Conservation (phyloP, 257 asterid species). For the Cordia subcordata region DNA sequence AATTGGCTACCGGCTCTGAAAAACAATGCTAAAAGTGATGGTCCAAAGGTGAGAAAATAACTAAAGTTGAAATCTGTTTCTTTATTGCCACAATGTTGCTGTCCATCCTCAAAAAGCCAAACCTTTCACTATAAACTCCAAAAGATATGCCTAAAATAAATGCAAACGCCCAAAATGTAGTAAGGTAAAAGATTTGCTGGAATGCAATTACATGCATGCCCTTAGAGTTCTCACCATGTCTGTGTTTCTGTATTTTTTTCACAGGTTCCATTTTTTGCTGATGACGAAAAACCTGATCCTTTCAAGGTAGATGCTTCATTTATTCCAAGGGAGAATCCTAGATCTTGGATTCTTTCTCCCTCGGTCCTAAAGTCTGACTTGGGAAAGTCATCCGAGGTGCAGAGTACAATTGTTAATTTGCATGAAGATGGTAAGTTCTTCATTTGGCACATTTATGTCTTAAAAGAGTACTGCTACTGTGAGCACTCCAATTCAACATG, state of each 20-base stretch:
- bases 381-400: slow-evolving; percentile 6
- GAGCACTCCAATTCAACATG: too few species aligned
- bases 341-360: slow-evolving; percentile 18
- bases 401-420: slow-evolving; percentile 5
- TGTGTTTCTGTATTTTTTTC: not conserved
- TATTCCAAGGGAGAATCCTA: slow-evolving; percentile 26
- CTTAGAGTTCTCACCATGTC: not conserved
- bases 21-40: slow-evolving; percentile 20
- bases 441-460: not conserved
- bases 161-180: too few species aligned
- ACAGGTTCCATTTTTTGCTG: slow-evolving; percentile 26
- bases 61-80: too few species aligned
- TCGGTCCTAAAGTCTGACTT: slow-evolving; percentile 3
- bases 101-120: too few species aligned
- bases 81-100: too few species aligned
- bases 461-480: too few species aligned
- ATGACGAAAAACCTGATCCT: slow-evolving; percentile 11
- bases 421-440: slow-evolving; percentile 16
- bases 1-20: slow-evolving; percentile 10
- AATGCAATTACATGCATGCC: not conserved
- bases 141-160: too few species aligned
- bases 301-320: slow-evolving; percentile 8
- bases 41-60: slow-evolving; percentile 29
- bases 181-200: not conserved
- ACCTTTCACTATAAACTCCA: too few species aligned